phyloP scores from a whole-genome alignment of 352 stramenopile genomes.

The Peronospora destructor region DNA sequence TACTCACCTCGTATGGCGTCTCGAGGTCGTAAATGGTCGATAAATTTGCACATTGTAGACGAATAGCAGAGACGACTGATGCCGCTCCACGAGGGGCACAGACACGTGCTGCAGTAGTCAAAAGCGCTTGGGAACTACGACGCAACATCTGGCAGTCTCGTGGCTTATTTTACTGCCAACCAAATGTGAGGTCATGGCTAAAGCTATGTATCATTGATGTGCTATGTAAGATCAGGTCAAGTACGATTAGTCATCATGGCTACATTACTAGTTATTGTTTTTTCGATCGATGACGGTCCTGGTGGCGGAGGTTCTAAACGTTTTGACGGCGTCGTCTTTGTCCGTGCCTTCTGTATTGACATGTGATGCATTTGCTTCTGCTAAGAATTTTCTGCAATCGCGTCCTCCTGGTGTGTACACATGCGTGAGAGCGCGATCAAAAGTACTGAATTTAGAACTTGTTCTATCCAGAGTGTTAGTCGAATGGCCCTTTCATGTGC shows the following conservation, averaged over 20 bases:
- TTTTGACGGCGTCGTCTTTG: not conserved
- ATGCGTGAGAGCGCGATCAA: conserved; percentile 35
- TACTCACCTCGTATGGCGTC: conserved; percentile 52
- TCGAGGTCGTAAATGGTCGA: conserved; percentile 65
- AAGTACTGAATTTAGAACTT: not conserved
- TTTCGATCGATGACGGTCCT: conserved; percentile 11
- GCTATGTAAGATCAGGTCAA: not conserved
- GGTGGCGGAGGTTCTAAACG: conserved; percentile 11
- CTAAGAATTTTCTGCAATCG: conserved; percentile 47
- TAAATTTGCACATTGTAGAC: conserved; percentile 40
- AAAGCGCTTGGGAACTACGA: conserved; percentile 35
- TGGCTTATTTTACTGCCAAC: conserved; percentile 1
- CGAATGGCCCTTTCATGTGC: conserved; percentile 54
- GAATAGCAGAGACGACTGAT: conserved; percentile 8
- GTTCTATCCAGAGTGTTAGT: conserved; percentile 22
- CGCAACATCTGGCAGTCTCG: conserved; percentile 34
- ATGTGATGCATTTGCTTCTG: conserved; percentile 19
- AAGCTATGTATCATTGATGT: conserved; percentile 1
- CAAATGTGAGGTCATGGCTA: conserved; percentile 14
- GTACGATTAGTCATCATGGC: not conserved
- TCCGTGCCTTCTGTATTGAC: not conserved
- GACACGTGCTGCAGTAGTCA: conserved; percentile 23
- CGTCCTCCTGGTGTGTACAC: conserved; percentile 54
- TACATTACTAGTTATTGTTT: no score
- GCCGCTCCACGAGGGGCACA: conserved; percentile 16